These are phyloP conservation scores for Pyrus bretschneideri DNA, from an alignment of 306 rosid genomes.

Conservation along the genomic window DNA sequence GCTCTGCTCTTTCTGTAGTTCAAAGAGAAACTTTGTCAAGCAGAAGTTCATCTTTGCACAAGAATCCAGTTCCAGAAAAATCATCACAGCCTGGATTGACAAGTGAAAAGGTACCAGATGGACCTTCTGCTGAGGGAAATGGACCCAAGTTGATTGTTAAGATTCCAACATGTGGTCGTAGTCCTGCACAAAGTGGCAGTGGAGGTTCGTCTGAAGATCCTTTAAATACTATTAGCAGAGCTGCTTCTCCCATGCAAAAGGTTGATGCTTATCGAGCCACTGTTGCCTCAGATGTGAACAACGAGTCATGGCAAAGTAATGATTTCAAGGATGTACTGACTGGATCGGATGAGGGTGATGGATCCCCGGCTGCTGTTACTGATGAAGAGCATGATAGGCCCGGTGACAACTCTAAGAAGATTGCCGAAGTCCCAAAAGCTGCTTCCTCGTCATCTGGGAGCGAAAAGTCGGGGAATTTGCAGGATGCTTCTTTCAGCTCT, in stretches of 20 bases:
- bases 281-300: constrained; percentile 31
- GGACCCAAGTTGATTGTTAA: constrained; percentile 57
- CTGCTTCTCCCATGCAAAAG: constrained; percentile 50
- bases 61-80: constrained; percentile 43
- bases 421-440: constrained; percentile 35
- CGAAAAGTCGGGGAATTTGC: constrained; percentile 45
- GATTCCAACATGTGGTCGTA: constrained; percentile 60
- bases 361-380: constrained; percentile 31
- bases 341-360: constrained; percentile 48
- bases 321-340: constrained; percentile 34
- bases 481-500: constrained; percentile 67
- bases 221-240: constrained; percentile 36
- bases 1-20: constrained; percentile 38
- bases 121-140: constrained; percentile 38
- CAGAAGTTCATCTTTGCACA: constrained; percentile 15
- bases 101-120: constrained; percentile 51
- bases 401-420: constrained; percentile 36
- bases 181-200: constrained; percentile 56
- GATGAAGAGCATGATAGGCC: constrained; percentile 41
- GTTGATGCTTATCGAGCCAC: constrained; percentile 41
- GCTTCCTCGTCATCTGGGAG: constrained; percentile 39
- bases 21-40: constrained; percentile 46
- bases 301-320: constrained; percentile 44
- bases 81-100: constrained; percentile 28
- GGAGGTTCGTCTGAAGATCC: constrained; percentile 64